Conservation (phyloP, 495 filamentous ascomycete genomes). For the Trichoderma asperelloides region DNA sequence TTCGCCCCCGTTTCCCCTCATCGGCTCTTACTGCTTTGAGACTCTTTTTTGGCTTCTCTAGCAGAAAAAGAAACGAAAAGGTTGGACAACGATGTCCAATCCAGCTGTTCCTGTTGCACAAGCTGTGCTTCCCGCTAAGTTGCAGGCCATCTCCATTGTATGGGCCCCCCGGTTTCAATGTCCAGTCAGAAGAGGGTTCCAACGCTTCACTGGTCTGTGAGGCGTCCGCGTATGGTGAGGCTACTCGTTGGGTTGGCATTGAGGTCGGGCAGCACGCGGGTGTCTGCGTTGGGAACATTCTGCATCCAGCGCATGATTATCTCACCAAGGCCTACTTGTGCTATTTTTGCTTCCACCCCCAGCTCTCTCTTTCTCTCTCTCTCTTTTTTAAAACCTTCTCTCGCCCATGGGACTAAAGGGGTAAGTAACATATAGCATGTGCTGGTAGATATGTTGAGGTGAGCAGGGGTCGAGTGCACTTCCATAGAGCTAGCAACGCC, state of each 20-base stretch:
- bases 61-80: background rate
- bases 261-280: conserved; percentile 3
- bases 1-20: background rate
- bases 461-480: too few species aligned
- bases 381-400: too few species aligned
- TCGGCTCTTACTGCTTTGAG: background rate
- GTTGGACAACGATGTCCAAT: background rate
- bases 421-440: background rate
- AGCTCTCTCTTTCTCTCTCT: background rate
- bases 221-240: background rate
- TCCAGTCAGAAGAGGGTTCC: background rate
- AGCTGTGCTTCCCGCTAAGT: background rate
- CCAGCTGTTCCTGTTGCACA: background rate
- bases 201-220: background rate
- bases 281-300: background rate
- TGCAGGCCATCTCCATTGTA: background rate
- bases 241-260: conserved; percentile 4
- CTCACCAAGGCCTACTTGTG: background rate
- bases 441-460: too few species aligned
- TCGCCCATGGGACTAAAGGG: background rate
- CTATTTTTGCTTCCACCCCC: background rate
- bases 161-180: background rate
- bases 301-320: background rate
- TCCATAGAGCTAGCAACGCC: background rate
- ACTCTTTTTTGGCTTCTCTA: background rate